A percentile compares a stretch with the other conserved stretches of the same genome.
Conservation (phyloP, 305 asterid genomes). For the Solanum hybrid region DNA sequence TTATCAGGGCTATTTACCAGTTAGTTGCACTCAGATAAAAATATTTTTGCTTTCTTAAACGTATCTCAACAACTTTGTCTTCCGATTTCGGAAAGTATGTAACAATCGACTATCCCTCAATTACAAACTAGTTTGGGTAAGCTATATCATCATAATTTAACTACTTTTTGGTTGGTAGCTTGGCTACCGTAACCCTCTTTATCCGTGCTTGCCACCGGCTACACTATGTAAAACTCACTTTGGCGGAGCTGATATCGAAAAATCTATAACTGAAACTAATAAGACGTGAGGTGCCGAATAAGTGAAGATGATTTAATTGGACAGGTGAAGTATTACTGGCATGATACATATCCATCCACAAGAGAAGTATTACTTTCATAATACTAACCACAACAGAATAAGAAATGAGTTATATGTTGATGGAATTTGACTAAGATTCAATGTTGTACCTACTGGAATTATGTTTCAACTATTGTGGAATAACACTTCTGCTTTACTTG, state of each 20-base stretch:
- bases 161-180: not conserved
- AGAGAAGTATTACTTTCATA: not conserved
- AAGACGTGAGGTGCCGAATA: not conserved
- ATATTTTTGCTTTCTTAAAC: not conserved
- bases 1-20: not conserved
- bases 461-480: constrained; percentile 6
- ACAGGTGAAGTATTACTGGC: not conserved
- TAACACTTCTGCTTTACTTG: constrained; percentile 6
- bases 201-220: not conserved
- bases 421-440: not conserved
- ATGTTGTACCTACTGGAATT: constrained; percentile 4
- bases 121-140: not conserved
- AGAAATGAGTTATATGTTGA: not conserved
- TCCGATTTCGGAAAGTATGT: not conserved
- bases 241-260: not conserved
- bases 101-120: not conserved
- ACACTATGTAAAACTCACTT: not conserved
- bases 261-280: not conserved
- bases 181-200: not conserved
- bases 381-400: not conserved
- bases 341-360: not conserved
- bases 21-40: not conserved
- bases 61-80: not conserved
- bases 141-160: not conserved
- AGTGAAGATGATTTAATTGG: not conserved